Evolutionary conservation across 495 filamentous ascomycete genomes (phyloP).

Genomic region (Aeminium ludgeri): DNA sequence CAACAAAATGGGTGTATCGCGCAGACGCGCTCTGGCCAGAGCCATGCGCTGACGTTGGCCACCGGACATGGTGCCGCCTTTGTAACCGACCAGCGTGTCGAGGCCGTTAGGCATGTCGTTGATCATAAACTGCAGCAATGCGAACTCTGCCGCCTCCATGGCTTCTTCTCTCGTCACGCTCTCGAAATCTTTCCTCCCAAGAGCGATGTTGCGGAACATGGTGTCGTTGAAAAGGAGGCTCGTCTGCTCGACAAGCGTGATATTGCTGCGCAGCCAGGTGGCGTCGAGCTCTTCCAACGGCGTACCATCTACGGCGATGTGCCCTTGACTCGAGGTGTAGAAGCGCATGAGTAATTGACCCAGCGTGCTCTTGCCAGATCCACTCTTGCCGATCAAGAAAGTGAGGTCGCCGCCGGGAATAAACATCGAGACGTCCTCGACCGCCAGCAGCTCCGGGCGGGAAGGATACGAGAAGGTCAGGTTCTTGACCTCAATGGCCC

Average conservation of each 20-base stretch:
- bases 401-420: constrained; percentile 59
- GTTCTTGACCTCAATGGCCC: constrained; percentile 52
- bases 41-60: constrained; percentile 45
- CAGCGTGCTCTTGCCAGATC: constrained; percentile 86
- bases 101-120: constrained; percentile 52
- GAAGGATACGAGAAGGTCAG: constrained; percentile 75
- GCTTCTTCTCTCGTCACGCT: constrained; percentile 38
- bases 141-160: constrained; percentile 40
- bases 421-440: constrained; percentile 42
- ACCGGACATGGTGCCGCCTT: constrained; percentile 60
- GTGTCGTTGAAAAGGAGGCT: constrained; percentile 74
- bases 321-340: constrained; percentile 49
- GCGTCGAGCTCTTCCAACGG: constrained; percentile 44
- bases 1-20: constrained; percentile 28
- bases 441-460: constrained; percentile 42
- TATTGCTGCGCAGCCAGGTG: constrained; percentile 59
- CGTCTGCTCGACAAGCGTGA: constrained; percentile 72
- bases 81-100: constrained; percentile 53
- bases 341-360: constrained; percentile 63
- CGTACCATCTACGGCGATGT: constrained; percentile 52
- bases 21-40: constrained; percentile 25
- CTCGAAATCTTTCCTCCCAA: constrained; percentile 41
- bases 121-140: constrained; percentile 59
- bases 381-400: constrained; percentile 74
- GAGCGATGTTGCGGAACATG: constrained; percentile 61